phyloP scores from a whole-genome alignment of 495 filamentous ascomycete species.

The Tetracladium setigerum region DNA sequence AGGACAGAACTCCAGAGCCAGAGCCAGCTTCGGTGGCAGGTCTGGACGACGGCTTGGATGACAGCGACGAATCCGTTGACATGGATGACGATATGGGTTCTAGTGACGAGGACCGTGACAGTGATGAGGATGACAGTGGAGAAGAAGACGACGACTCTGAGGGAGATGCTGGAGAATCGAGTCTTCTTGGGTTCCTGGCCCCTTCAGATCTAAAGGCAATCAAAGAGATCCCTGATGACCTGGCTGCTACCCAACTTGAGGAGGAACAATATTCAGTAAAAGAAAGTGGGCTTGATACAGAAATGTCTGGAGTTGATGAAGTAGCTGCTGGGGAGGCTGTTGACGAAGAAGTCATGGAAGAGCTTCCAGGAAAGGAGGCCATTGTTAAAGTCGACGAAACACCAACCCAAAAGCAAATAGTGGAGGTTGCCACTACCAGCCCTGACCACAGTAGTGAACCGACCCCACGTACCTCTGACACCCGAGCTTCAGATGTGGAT shows the following conservation, averaged over 20 bases:
- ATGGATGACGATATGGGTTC: slow-evolving; percentile 83
- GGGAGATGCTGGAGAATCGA: slow-evolving; percentile 37
- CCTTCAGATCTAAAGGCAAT: slow-evolving; percentile 17
- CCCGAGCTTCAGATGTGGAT: slow-evolving; percentile 61
- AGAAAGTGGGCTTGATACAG: slow-evolving; percentile 6
- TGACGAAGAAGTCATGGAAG: slow-evolving; percentile 25
- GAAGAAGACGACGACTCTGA: slow-evolving; percentile 44
- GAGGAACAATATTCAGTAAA: neutral
- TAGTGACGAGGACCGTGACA: slow-evolving; percentile 49
- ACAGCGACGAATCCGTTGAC: slow-evolving; percentile 75
- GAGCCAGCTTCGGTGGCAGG: slow-evolving; percentile 15
- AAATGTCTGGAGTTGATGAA: slow-evolving; percentile 6
- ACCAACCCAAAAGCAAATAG: slow-evolving; percentile 28
- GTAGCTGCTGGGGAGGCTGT: slow-evolving; percentile 11
- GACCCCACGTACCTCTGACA: slow-evolving; percentile 55
- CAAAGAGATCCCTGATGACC: neutral
- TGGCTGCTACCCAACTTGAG: neutral
- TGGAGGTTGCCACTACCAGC: slow-evolving; percentile 30
- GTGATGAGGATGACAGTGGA: slow-evolving; percentile 36
- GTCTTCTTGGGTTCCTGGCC: slow-evolving; percentile 61
- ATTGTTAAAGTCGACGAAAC: slow-evolving; percentile 27
- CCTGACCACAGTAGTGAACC: slow-evolving; percentile 34
- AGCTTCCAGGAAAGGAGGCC: slow-evolving; percentile 38
- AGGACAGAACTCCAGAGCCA: slow-evolving; percentile 5
- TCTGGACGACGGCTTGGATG: slow-evolving; percentile 46